Conservation (phyloP, 441 rosid genomes). For the Erodium texanum region DNA sequence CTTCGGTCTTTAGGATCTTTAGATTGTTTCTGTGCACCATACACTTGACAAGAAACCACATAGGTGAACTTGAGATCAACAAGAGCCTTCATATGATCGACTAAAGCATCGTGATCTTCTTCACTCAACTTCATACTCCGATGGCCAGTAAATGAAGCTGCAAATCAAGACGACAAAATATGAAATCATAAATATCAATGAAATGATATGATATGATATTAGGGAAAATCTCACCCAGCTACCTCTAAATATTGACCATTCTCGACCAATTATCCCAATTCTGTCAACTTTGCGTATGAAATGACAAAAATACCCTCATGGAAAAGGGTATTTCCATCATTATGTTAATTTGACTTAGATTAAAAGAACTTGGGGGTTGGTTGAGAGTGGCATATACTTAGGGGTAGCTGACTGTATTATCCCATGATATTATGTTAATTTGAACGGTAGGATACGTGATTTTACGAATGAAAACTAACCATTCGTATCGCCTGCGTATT, state of each 20-base stretch:
- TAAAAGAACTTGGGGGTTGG: too few species aligned
- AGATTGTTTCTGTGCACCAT: constrained; percentile 76
- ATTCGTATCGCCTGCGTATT: constrained; percentile 39
- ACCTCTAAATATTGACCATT: not conserved
- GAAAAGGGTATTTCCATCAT: too few species aligned
- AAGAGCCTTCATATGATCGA: constrained; percentile 54
- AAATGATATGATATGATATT: too few species aligned
- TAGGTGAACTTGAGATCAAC: constrained; percentile 90
- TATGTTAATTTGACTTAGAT: too few species aligned
- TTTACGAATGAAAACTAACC: constrained; percentile 38
- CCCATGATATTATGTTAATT: not conserved
- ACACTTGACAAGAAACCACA: constrained; percentile 91
- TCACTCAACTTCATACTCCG: constrained; percentile 33
- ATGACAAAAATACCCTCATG: too few species aligned
- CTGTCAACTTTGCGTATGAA: too few species aligned
- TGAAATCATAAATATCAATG: not conserved
- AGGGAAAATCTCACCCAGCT: too few species aligned
- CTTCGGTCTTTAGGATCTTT: constrained; percentile 45
- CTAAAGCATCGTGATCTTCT: constrained; percentile 23
- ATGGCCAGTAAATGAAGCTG: constrained; percentile 34
- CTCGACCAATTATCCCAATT: too few species aligned
- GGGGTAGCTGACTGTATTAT: too few species aligned
- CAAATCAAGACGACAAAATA: constrained; percentile 21
- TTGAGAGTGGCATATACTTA: too few species aligned
- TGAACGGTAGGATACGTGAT: not conserved